A percentile compares a stretch with the other conserved stretches of the same genome.
phyloP scores from a whole-genome alignment of 768 basidiomycete species.

The Rhodotorula taiwanensis region DNA sequence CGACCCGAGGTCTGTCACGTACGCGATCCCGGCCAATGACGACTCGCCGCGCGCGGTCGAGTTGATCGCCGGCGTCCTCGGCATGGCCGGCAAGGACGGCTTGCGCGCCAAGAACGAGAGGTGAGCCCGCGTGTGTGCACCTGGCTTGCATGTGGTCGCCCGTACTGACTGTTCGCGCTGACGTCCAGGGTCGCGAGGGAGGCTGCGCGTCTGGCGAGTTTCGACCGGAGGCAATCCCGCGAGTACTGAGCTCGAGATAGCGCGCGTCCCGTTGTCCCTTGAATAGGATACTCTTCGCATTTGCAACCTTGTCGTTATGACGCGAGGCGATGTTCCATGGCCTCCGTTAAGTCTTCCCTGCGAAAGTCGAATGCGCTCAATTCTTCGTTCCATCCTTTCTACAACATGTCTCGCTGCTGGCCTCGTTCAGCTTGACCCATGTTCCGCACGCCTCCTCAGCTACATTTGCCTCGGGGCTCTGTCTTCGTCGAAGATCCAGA shows the following conservation, averaged over 20 bases:
- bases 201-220: background rate
- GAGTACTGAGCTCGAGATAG: too few relatives aligned
- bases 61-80: conserved; percentile 78
- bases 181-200: background rate
- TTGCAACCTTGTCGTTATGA: too few relatives aligned
- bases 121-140: conserved; percentile 1
- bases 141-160: background rate
- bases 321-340: too few relatives aligned
- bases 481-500: conserved; percentile 17
- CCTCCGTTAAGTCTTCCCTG: too few relatives aligned
- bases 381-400: too few relatives aligned
- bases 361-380: too few relatives aligned
- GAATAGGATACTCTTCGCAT: too few relatives aligned
- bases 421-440: background rate
- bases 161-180: background rate
- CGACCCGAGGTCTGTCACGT: conserved; percentile 94
- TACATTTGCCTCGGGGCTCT: background rate
- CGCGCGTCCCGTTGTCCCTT: too few relatives aligned
- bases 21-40: conserved; percentile 97
- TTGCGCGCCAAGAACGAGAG: conserved; percentile 22
- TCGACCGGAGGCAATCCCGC: too few relatives aligned
- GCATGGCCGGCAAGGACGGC: conserved; percentile 65
- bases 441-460: background rate
- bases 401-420: background rate
- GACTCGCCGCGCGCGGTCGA: conserved; percentile 87